Base-by-base conservation (phyloP, 176 grass and related monocot genomes). In the Elaeis guineensis region DNA sequence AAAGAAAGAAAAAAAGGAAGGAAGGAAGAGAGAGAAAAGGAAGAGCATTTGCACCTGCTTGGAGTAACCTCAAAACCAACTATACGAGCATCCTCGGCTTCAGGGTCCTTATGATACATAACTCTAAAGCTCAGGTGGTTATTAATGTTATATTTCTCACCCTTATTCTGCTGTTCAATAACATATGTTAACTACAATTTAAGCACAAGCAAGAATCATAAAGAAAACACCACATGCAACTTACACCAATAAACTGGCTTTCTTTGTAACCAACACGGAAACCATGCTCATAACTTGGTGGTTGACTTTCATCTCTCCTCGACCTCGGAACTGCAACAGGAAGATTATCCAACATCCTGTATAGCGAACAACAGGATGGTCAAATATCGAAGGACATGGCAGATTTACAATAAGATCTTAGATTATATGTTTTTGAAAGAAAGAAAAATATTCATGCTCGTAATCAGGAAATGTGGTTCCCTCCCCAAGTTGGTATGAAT, bases 41-140 rank as follows among this genome's bases (percentile, higher is more conserved):
- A 7, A 17, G 50, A 64, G 62, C 12, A 24, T 51, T 5, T 50
- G 17, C 25, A 64, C 62, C 62, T 64, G 39, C 44, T 64, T 51
- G 62, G 62, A 51, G 24, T 51, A 9, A 64, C 62, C 15, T 64
- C 62, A 64, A 64, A 64, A 50, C 62, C 62, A 51, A 64, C 62
- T 23, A 64, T 51, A 50, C 62, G 44, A 64, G 39, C 22, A 9
- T 50, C 62, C 21, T 64, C 62, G 4, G 48, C 25, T 24, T 64
- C 62, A 24, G 24, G 5, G 50, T 64, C 62, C 44, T 52, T 51
- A 52, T 65, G 63, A 26, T 28, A 65, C 63, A 65, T 52, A 50
- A 65, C 63, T 52, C 26, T 65, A 20, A 65, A 65, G 51, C 63
- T 65, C 16, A 52, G 48, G 21, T 65, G 63, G 50, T 29, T 65